Evolutionary conservation across 805 yeast species (phyloP).

Genomic region (Barnettozyma californica): DNA sequence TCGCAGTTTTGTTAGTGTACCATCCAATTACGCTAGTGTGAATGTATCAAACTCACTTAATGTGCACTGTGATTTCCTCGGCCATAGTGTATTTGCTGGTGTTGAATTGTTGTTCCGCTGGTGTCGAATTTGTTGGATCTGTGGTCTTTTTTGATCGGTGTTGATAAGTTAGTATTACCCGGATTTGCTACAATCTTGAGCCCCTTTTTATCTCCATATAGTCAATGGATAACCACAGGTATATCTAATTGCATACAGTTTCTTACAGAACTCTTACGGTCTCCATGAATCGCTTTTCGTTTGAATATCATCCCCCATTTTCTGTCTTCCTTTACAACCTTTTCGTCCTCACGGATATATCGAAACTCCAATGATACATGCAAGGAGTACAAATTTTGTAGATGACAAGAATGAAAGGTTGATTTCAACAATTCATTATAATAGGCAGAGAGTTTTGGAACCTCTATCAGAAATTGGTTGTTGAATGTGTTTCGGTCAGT

Average conservation of each 20-base stretch:
- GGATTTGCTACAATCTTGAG: not conserved
- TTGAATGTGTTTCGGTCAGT: slow-evolving; percentile 2
- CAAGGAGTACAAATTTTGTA: slow-evolving; percentile 19
- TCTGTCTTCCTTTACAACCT: not conserved
- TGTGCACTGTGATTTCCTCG: slow-evolving; percentile 18
- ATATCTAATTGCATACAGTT: not conserved
- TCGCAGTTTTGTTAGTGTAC: not conserved
- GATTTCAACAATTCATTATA: slow-evolving; percentile 8
- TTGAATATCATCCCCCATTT: not conserved
- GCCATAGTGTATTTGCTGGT: slow-evolving; percentile 11
- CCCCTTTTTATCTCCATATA: not conserved
- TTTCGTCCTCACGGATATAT: not conserved
- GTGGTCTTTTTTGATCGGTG: not conserved
- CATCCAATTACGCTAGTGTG: not conserved
- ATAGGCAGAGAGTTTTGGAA: not conserved
- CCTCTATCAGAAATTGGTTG: not conserved
- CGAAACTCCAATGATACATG: slow-evolving; percentile 5
- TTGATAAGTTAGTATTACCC: not conserved
- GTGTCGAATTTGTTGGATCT: not conserved
- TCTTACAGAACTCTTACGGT: not conserved
- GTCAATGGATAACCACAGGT: not conserved
- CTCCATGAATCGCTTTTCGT: not conserved
- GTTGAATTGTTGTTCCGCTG: not conserved
- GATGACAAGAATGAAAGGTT: slow-evolving; percentile 19
- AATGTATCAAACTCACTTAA: slow-evolving; percentile 15